Base-by-base conservation (phyloP, 2,329 filamentous ascomycete species). In the Penicillium sp. region DNA sequence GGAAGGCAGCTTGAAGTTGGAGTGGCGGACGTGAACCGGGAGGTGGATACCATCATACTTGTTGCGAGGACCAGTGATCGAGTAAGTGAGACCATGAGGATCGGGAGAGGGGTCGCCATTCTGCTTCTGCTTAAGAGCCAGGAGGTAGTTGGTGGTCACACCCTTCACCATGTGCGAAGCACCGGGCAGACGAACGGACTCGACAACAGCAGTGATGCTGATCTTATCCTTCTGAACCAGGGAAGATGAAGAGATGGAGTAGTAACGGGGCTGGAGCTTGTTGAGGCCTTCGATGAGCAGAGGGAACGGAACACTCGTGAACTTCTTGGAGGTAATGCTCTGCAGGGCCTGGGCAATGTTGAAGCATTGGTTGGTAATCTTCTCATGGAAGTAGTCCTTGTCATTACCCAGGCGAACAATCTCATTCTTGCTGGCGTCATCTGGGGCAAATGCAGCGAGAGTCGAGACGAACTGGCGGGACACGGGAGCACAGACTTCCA, bases 241-340 rank as follows among this genome's bases (percentile, higher is more conserved):
- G 6, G 93, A 96, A 0, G 93, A 97, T 1, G 95, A 98, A 2
- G 93, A 98, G 71, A 98, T 98, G 43, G 95, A 98, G 78, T 98
- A 98, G 79, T 97, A 98, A 43, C 93, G 89, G 33, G 93, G 92
- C 72, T 98, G 93, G 49, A 98, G 83, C 78, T 96, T 97, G 73
- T 85, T 88, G 54, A 98, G 73, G 58, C 89, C 88, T 78, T 98
- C 93, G 59, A 98, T 90, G 62, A 97, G 84, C 62, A 91, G 84
- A 7, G 93, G 95, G 75, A 98, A 97, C 13, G 93, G 95, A 48
- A 96, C 84, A 47, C 83, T 84, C 47, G 82, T 77, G 88, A 93
- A 98, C 51, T 83, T 83, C 71, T 88, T 76, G 42, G 86, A 84
- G 29, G 86, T 84, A 55, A 93, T 80, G 44, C 78, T 80, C 57